Base-by-base conservation (phyloP, 306 rosid genomes). In the Corylus americana region DNA sequence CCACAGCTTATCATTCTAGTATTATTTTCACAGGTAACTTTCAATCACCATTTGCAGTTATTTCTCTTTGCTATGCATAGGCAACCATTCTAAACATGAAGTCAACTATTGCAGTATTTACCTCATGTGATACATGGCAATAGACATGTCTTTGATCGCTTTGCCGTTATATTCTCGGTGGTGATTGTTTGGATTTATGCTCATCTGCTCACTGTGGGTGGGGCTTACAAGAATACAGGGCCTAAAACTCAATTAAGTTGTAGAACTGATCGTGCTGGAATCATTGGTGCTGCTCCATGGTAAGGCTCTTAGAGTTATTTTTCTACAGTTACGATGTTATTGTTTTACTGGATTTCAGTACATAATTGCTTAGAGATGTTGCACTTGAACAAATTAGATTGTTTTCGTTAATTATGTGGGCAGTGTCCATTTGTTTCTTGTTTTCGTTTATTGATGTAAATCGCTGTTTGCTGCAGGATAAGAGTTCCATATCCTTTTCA, bases 401-500 rank as follows among this genome's bases (percentile, higher is more conserved):
- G 27, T 18, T 49, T 49, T 6, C 8, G 0, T 45, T 45, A 18
- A 69, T 2, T 9, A 11, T 11, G 31, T 2, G 27, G 66, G 14
- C 3, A 11, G 8, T 17, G n/a, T 7, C 59, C 69, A 27, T 62
- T 62, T 69, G 16, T 45, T 48, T 22, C 22, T 9, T 13, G n/a
- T 20, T 22, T 22, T 22, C 25, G 25, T 22, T 68, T 67, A 58
- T 20, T 79, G 63, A 47, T 70, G 50, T 4, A 44, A 39, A 68
- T 78, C 13, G 27, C 72, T 14, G 57, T 10, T 18, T 29, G 54
- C 29, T 73, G 71, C 89, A 94, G 98, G 98, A 92, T 94, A 71
- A 89, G 98, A 80, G 80, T 94, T 53, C 98, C 98, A 1, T 94
- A 92, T 80, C 98, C 98, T 59, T 94, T 94, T 88, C 98, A 94